Evolutionary conservation across 2,329 filamentous ascomycete genomes (phyloP).

Genomic region (Alternaria tenuissima): DNA sequence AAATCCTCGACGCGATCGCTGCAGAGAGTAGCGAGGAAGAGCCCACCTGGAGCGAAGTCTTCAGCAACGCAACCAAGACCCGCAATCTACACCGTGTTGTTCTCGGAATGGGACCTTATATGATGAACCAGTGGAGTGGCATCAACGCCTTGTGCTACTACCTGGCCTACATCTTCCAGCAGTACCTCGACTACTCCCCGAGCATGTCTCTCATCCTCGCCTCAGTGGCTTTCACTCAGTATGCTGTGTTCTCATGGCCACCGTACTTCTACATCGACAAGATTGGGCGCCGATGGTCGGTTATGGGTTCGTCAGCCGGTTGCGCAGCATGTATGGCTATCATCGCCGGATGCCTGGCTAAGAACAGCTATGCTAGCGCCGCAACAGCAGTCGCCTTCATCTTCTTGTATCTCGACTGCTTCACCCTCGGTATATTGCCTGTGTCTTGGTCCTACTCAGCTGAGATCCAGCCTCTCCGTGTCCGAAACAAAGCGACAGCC

Average conservation of each 20-base stretch:
- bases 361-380: conserved; percentile 33
- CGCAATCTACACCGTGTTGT: conserved; percentile 49
- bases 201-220: conserved; percentile 42
- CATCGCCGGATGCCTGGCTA: conserved; percentile 42
- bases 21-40: conserved; percentile 42
- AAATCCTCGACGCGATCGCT: conserved; percentile 45
- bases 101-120: conserved; percentile 51
- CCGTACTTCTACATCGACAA: conserved; percentile 58
- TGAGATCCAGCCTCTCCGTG: conserved; percentile 60
- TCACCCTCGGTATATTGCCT: conserved; percentile 31
- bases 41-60: conserved; percentile 48
- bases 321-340: conserved; percentile 48
- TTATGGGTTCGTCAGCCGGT: conserved; percentile 37
- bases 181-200: conserved; percentile 44
- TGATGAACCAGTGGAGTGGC: conserved; percentile 53
- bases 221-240: conserved; percentile 55
- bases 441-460: conserved; percentile 61
- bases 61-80: conserved; percentile 47
- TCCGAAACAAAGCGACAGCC: conserved; percentile 59
- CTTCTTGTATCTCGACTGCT: conserved; percentile 34
- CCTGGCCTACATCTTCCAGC: conserved; percentile 49
- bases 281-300: conserved; percentile 51
- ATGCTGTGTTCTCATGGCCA: conserved; percentile 53
- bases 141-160: conserved; percentile 49
- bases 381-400: conserved; percentile 54